A percentile compares a stretch with the other conserved stretches of the same genome.
Conservation (phyloP, 2,329 filamentous ascomycete genomes). For the Alternaria consortialis region DNA sequence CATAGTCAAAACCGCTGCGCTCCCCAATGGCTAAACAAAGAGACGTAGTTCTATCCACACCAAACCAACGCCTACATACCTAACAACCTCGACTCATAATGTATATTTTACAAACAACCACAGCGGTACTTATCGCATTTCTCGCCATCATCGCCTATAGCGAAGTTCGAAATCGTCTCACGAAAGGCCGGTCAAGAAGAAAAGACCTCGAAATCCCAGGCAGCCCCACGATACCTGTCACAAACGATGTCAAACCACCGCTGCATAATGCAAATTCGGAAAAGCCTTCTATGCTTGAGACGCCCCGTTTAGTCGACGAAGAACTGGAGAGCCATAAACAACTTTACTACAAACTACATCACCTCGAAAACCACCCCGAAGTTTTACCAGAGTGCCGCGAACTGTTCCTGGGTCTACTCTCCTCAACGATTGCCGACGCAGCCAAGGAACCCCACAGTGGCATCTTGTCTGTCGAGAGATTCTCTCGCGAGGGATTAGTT, state of each 20-base stretch:
- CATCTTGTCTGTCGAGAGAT: constrained; percentile 47
- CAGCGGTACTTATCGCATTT: constrained; percentile 30
- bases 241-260: constrained; percentile 2
- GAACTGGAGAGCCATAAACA: constrained; percentile 38
- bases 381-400: constrained; percentile 46
- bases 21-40: not conserved
- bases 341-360: constrained; percentile 55
- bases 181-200: constrained; percentile 22
- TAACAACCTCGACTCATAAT: constrained; percentile 12
- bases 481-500: constrained; percentile 33
- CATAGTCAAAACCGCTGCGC: not conserved
- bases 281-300: not conserved
- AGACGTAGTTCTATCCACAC: not conserved
- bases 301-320: not conserved
- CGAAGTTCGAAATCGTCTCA: constrained; percentile 24
- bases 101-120: constrained; percentile 34
- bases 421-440: constrained; percentile 42
- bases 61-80: not conserved
- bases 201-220: constrained; percentile 28
- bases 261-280: not conserved
- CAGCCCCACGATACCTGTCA: constrained; percentile 16
- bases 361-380: constrained; percentile 51
- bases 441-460: constrained; percentile 18
- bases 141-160: constrained; percentile 30
- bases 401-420: constrained; percentile 48